Percentiles rank a stretch among this genome's conserved stretches.
Conservation (phyloP, 1,284 basidiomycete species). For the Kwoniella shivajii region DNA sequence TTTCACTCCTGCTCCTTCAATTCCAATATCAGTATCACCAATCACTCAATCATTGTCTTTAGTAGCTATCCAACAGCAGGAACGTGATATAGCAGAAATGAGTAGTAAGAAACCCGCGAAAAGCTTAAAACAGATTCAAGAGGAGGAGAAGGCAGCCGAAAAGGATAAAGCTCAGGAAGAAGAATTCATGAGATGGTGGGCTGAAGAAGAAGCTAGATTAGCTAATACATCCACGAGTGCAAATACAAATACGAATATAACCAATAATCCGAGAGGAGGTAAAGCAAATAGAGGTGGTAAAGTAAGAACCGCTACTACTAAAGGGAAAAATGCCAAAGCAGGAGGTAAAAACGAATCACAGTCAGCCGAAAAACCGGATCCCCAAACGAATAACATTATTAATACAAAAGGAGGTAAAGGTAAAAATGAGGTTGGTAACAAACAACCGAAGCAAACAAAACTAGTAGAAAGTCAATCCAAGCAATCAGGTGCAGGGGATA, state of each 20-base stretch:
- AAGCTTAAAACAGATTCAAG: conserved; percentile 74
- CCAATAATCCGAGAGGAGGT: conserved; percentile 3
- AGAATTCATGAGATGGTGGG: conserved; percentile 84
- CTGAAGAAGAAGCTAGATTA: conserved; percentile 72
- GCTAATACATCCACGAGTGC: conserved; percentile 51
- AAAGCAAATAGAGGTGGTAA: conserved; percentile 7
- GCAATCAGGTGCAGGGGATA: too few relatives aligned
- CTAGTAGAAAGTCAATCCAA: too few relatives aligned
- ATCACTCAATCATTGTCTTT: conserved; percentile 62
- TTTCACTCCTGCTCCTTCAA: conserved; percentile 45
- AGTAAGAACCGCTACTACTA: not conserved
- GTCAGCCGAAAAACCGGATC: not conserved
- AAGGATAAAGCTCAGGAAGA: conserved; percentile 64
- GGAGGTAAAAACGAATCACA: not conserved
- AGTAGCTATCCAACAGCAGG: conserved; percentile 76
- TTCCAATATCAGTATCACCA: conserved; percentile 56
- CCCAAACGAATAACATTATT: not conserved
- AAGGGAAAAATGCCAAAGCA: not conserved
- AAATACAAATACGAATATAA: not conserved
- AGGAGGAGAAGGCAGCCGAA: conserved; percentile 63
- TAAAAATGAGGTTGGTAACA: too few relatives aligned
- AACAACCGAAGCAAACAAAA: not conserved
- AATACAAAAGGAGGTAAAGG: not conserved
- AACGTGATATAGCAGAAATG: conserved; percentile 61
- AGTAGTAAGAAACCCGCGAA: conserved; percentile 57